Evolutionary conservation across 768 basidiomycete species (phyloP), one percentile per base, ranked within the genome.

Genomic region (Auriculariales sp.): DNA sequence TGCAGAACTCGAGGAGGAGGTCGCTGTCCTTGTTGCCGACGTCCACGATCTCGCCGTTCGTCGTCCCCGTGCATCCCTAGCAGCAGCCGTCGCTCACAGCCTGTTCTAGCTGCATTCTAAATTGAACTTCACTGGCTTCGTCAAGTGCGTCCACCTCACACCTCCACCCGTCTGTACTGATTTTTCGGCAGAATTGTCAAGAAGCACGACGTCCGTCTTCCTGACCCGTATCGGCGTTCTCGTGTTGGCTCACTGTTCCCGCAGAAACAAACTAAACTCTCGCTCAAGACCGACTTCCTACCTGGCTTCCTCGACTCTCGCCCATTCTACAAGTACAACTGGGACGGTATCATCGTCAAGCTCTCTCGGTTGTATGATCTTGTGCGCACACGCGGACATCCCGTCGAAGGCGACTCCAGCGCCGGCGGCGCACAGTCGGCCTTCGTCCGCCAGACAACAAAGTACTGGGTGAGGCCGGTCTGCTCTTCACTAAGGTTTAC

Each of bases 361-460:
- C 76, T 98, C 27, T 97, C 94, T 14, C 86, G 86, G 56, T 66
- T 98, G 31, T 98, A 95, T 60, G 84, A 98, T 63, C 82, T 97
- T 30, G 92, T 98, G 15, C 80, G 93, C 46, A 98, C 93, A 0
- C 72, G 95, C 48, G 95, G 95, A 0, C 88, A 97, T 60, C 95
- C 95, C 9, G 83, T 90, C 2, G 77, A 84, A 51, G 95, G 95
- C 22, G 95, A 99, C 60, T 78, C 92, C 1, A 83, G 82, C 56
- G 95, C 95, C 1, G 95, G 95, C 27, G 93, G 94, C 1, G 85
- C 67, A 56, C 95, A 99, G 69, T 95, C 87, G 56, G 95, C 94
- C 2, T 99, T 99, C 59, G 88, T 97, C n/a, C 68, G 95, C 33
- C 92, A 95, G 65, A 99, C 95, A 29, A 98, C 95, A 10, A 99